Evolutionary conservation across 2,329 filamentous ascomycete genomes (phyloP).

Genomic region (Hypomyces perniciosus): DNA sequence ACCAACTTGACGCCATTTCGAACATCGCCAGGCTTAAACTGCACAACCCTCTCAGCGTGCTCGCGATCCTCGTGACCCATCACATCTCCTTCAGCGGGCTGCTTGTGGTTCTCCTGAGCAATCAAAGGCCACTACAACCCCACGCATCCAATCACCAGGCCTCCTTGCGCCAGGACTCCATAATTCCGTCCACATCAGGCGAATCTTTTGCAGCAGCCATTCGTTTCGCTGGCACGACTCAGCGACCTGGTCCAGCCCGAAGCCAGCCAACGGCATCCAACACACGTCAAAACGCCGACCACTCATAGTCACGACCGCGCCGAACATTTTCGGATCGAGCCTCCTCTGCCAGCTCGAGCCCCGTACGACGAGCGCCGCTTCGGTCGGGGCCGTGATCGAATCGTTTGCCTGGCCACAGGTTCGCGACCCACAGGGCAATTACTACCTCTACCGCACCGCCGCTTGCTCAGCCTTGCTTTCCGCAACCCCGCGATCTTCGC

Average conservation of each 20-base stretch:
- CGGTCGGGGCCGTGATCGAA: slow-evolving; percentile 5
- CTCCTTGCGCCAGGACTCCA: slow-evolving; percentile 1
- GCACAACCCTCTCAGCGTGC: not conserved
- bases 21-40: not conserved
- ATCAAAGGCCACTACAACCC: not conserved
- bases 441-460: not conserved
- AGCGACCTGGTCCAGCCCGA: slow-evolving; percentile 6
- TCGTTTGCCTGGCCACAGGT: not conserved
- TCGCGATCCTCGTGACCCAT: not conserved
- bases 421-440: not conserved
- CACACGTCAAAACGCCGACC: slow-evolving; percentile 2
- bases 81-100: not conserved
- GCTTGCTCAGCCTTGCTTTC: slow-evolving; percentile 10
- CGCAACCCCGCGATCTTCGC: slow-evolving; percentile 11
- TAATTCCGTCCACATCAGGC: slow-evolving; percentile 8
- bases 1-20: too few species aligned
- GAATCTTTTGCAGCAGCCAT: slow-evolving; percentile 2
- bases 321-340: not conserved
- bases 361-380: not conserved
- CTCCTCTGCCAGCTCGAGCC: not conserved
- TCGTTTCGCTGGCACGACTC: slow-evolving; percentile 9
- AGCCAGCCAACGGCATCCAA: not conserved
- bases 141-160: not conserved
- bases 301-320: not conserved
- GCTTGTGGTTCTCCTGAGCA: not conserved